Evolutionary conservation across 2,329 filamentous ascomycete genomes (phyloP).

Genomic region (Hypomyces perniciosus): DNA sequence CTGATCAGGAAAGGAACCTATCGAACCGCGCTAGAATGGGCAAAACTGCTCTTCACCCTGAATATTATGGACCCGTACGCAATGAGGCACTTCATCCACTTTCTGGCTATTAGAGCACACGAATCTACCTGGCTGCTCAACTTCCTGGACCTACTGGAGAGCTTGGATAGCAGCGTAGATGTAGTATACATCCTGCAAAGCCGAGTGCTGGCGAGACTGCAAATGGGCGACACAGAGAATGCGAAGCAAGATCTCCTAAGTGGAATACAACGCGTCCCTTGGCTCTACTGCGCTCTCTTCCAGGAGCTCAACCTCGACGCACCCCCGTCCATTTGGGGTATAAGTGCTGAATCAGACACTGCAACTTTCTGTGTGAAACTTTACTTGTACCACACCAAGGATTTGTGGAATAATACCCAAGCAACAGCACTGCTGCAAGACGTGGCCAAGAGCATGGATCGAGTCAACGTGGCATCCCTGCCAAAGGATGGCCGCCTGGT

Average conservation of each 20-base stretch:
- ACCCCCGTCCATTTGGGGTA: constrained; percentile 78
- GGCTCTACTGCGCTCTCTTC: constrained; percentile 77
- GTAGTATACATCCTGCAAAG: constrained; percentile 70
- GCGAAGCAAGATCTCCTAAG: constrained; percentile 59
- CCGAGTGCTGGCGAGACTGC: constrained; percentile 67
- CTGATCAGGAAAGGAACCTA: constrained; percentile 88
- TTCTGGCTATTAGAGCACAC: constrained; percentile 74
- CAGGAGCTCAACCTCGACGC: constrained; percentile 72
- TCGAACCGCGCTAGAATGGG: constrained; percentile 89
- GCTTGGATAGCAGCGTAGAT: constrained; percentile 33
- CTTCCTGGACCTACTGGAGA: constrained; percentile 47
- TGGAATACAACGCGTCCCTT: constrained; percentile 71
- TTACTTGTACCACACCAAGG: constrained; percentile 70
- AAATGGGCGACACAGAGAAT: constrained; percentile 58
- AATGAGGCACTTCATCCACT: constrained; percentile 73
- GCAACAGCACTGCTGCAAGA: constrained; percentile 63
- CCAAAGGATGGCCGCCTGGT: constrained; percentile 34
- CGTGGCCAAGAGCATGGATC: constrained; percentile 52
- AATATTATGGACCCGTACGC: constrained; percentile 77
- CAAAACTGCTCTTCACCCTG: constrained; percentile 73
- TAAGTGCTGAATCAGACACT: constrained; percentile 58
- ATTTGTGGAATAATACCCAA: constrained; percentile 79
- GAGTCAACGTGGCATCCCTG: constrained; percentile 34
- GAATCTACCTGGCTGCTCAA: constrained; percentile 72
- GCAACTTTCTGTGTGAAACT: constrained; percentile 63